Conservation (phyloP, 202 grass and related monocot species). For the Saccharum hybrid region DNA sequence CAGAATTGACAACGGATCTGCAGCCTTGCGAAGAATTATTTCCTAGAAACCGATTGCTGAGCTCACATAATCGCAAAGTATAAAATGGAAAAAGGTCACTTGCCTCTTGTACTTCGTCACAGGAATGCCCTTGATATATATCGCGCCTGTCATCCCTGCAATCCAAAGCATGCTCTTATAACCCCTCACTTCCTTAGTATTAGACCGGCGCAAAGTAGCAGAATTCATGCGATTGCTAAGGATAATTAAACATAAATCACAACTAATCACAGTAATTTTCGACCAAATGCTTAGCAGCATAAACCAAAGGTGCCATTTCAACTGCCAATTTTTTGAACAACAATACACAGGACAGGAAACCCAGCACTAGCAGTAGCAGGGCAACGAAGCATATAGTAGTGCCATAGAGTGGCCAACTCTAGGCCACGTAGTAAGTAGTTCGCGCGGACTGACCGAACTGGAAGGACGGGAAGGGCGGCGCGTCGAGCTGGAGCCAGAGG, state of each 20-base stretch:
- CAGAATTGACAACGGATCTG: constrained; percentile 67
- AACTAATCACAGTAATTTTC: background rate
- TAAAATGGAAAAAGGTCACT: background rate
- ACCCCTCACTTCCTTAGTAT: background rate
- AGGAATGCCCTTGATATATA: constrained; percentile 81
- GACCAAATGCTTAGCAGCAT: background rate
- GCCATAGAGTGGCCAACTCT: background rate
- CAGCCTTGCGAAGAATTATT: background rate
- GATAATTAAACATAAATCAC: background rate
- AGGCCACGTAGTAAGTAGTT: background rate
- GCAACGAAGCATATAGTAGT: background rate
- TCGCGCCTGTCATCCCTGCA: constrained; percentile 78
- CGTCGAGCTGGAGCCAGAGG: constrained; percentile 88
- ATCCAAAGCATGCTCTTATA: background rate
- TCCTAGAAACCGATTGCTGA: background rate
- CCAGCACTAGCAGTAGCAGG: background rate
- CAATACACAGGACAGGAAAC: background rate
- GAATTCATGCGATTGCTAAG: background rate
- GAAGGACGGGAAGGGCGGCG: constrained; percentile 86
- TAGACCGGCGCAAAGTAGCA: background rate
- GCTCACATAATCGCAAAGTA: background rate
- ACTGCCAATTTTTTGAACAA: background rate
- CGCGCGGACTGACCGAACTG: constrained; percentile 67
- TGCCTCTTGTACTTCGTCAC: constrained; percentile 88
- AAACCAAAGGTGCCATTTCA: background rate